Base-by-base conservation (phyloP, 2,329 filamentous ascomycete species). In the Eutypa lata region DNA sequence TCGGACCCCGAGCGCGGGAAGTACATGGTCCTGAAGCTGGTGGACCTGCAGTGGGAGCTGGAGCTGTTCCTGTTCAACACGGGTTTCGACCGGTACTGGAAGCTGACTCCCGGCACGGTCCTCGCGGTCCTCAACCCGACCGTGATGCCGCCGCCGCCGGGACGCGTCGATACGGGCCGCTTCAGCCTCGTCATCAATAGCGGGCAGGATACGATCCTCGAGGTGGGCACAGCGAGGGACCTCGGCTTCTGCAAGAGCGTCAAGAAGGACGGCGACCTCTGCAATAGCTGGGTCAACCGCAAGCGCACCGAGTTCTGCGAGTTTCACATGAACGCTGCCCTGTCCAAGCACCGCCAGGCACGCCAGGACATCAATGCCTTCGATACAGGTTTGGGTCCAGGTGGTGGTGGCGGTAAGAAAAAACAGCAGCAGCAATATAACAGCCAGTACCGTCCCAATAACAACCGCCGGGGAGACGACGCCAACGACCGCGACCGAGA, bases 31-130 rank as follows among this genome's bases (percentile, higher is more conserved):
- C 76, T 99, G 56, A 90, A 84, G 2, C 78, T 99, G 2, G 91
- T 90, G 0, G 93, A 99, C 69, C 76, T 99, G 11, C 88, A 91
- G 63, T 96, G 87, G 84, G 91, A 96, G 62, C 71, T 99, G 13
- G 92, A 97, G 58, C 80, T 97, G 42, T 97, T 91, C 63, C 82
- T 99, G 14, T 99, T 99, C 71, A 89, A 90, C 63, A 86, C 88
- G 0, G 95, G 91, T 7, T 97, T 97, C 63, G 87, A 90, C 16
- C 86, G 89, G 51, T 99, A 94, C 74, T 97, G 93, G 88, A 96
- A 96, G 67, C 76, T 97, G n/a, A 86, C 86, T 0, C 83, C 90
- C 2, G 94, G 94, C n/a, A 97, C 92, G 0, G 81, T 97, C 1
- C 78, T 99, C 52, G 94, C 93, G 5, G 89, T 99, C 24, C 78